Evolutionary conservation across 1,284 basidiomycete species (phyloP), one percentile per base, ranked within the genome.

Genomic region (Exobasidium cylindrosporum): DNA sequence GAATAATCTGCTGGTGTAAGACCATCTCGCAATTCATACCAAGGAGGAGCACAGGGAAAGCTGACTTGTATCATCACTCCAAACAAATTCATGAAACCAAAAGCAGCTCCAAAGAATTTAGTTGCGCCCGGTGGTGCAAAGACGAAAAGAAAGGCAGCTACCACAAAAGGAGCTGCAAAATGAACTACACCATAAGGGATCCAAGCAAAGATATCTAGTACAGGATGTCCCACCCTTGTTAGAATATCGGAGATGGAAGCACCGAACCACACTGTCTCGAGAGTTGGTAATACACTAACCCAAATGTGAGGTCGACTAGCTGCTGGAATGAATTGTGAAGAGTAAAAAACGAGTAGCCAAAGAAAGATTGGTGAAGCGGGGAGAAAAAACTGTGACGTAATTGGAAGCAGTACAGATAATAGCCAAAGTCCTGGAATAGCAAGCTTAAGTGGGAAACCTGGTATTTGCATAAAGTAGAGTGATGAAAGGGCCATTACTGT

Each of bases 21-120:
- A 1, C 96, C 96, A 79, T 98, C 90, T 64, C 97, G 92, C 73
- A 98, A 86, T 79, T 98, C 96, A 81, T 98, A 98, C 96, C 94
- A 86, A 17, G 95, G 96, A 0, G 95, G 89, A 0, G 95, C 89
- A 76, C 93, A 97, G 0, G 95, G 96, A 63, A 98, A 85, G 29
- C 91, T 74, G 70, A 97, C 88, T 80, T 98, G 96, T 61, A 88
- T 86, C 70, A 93, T 82, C 45, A 98, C 96, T 1, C 92, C 95
- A 21, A 86, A 82, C 53, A 96, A 83, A 83, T 93, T 97, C 87
- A 97, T 87, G 82, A 92, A 96, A 0, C 95, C 95, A 78, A 98
- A 96, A 0, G 88, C 88, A 61, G 87, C 85, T 0, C 86, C 92
- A 88, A 90, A 98, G 66, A 90, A 87, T 77, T 90, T 90, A 26